A percentile compares a stretch with the other conserved stretches of the same genome.
These are phyloP conservation scores for Metarhizium robertsii DNA, from an alignment of 2,329 filamentous ascomycete genomes.

Conservation along the genomic window DNA sequence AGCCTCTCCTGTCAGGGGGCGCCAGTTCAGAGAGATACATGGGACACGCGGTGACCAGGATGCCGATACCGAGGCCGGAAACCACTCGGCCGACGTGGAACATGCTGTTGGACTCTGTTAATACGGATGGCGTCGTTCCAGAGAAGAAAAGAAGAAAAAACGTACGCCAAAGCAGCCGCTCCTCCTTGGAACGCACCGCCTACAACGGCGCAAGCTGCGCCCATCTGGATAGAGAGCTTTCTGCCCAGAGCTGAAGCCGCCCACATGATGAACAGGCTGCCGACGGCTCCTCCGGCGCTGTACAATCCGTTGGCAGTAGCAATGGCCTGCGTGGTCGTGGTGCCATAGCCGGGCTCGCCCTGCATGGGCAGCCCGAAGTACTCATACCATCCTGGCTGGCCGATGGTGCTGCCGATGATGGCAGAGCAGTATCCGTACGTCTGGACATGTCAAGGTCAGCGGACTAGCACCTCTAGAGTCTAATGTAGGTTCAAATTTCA, in stretches of 20 bases:
- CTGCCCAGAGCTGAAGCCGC: constrained; percentile 33
- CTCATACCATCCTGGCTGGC: constrained; percentile 40
- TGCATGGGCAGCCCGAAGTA: constrained; percentile 36
- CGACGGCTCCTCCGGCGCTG: constrained; percentile 24
- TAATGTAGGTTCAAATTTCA: no score
- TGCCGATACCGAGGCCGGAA: constrained; percentile 32
- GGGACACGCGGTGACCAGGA: constrained; percentile 26
- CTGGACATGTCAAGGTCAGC: not conserved
- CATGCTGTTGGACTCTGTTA: constrained; percentile 11
- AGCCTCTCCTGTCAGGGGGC: constrained; percentile 33
- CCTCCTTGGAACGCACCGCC: constrained; percentile 37
- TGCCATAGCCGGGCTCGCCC: constrained; percentile 33
- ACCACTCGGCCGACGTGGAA: constrained; percentile 32
- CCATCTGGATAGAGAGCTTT: constrained; percentile 35
- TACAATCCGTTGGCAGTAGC: constrained; percentile 39
- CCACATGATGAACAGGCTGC: constrained; percentile 39
- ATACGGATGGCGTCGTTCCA: not conserved
- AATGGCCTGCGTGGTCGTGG: constrained; percentile 31
- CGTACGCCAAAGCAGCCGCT: constrained; percentile 29
- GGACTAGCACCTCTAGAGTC: no score
- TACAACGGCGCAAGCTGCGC: constrained; percentile 31
- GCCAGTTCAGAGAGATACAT: constrained; percentile 24
- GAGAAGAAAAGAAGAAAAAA: not conserved
- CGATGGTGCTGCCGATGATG: constrained; percentile 41
- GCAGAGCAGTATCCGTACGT: constrained; percentile 39